These are phyloP conservation scores for Wallacemonas rigidus DNA, from an alignment of 208 protist genomes.

Conservation along the genomic window DNA sequence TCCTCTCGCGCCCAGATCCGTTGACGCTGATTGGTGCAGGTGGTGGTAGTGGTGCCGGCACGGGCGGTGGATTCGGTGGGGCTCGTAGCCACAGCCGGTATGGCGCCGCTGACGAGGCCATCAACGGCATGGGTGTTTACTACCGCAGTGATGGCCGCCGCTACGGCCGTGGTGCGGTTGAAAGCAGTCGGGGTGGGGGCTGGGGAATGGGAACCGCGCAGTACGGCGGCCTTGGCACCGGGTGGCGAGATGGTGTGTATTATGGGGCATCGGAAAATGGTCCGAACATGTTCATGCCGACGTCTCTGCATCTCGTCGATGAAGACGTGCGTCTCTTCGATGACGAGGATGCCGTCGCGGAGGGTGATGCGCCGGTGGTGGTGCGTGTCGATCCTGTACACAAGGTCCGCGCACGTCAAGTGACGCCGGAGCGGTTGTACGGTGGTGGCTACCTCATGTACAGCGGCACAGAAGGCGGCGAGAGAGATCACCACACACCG, in stretches of 20 bases:
- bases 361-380: slow-evolving; percentile 33
- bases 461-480: background rate
- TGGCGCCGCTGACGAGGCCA: slow-evolving; percentile 20
- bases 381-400: slow-evolving; percentile 23
- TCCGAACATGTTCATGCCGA: slow-evolving; percentile 42
- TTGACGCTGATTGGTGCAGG: slow-evolving; percentile 23
- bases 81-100: slow-evolving; percentile 25
- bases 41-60: background rate
- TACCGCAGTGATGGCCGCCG: slow-evolving; percentile 56
- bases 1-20: slow-evolving; percentile 44
- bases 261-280: slow-evolving; percentile 21
- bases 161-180: background rate
- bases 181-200: background rate
- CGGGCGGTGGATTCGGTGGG: background rate
- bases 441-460: slow-evolving; percentile 33
- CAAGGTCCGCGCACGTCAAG: slow-evolving; percentile 13
- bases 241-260: slow-evolving; percentile 12
- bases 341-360: slow-evolving; percentile 55
- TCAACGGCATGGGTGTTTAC: slow-evolving; percentile 47
- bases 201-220: background rate
- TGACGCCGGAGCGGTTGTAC: slow-evolving; percentile 40
- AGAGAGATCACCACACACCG: slow-evolving; percentile 1
- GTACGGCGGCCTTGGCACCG: slow-evolving; percentile 6
- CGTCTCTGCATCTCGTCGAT: slow-evolving; percentile 37
- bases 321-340: slow-evolving; percentile 64